Evolutionary conservation across 139 green algal species (phyloP).

Genomic region (Chlamydomonas incerta): DNA sequence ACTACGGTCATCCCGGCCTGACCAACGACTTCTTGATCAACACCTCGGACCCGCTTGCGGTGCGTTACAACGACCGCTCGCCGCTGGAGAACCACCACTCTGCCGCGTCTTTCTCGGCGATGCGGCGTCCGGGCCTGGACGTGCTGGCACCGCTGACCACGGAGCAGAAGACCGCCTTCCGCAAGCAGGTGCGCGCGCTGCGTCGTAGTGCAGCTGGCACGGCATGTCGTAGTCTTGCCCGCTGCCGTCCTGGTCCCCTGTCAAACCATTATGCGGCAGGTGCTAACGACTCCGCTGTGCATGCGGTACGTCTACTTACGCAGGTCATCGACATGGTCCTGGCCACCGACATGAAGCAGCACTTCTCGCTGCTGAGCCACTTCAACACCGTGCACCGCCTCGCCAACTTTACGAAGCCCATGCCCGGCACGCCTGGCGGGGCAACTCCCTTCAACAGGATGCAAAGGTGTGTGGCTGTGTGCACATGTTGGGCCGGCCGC

Average conservation of each 20-base stretch:
- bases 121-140: slow-evolving; percentile 38
- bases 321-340: slow-evolving; percentile 36
- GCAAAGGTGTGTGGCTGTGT: not conserved
- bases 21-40: slow-evolving; percentile 63
- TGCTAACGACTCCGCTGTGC: too few relatives aligned
- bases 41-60: slow-evolving; percentile 39
- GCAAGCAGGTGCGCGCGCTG: slow-evolving; percentile 35
- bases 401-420: not conserved
- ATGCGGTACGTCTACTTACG: not conserved
- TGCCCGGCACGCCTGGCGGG: too few relatives aligned
- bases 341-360: slow-evolving; percentile 57
- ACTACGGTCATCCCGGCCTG: slow-evolving; percentile 52
- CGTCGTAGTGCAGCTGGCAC: too few relatives aligned
- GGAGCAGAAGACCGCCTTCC: slow-evolving; percentile 3
- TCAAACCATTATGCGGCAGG: not conserved
- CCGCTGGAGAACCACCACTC: slow-evolving; percentile 58
- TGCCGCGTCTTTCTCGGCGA: slow-evolving; percentile 25
- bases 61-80: slow-evolving; percentile 57
- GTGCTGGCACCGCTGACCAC: not conserved
- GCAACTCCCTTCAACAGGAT: not conserved
- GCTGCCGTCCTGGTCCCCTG: too few relatives aligned
- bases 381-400: slow-evolving; percentile 65
- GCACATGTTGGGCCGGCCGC: too few relatives aligned
- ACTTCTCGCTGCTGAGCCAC: slow-evolving; percentile 48
- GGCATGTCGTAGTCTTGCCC: too few relatives aligned